A percentile compares a stretch with the other conserved stretches of the same genome.
Evolutionary conservation across 1,284 basidiomycete species (phyloP).

Genomic region (Schizophyllum amplum): DNA sequence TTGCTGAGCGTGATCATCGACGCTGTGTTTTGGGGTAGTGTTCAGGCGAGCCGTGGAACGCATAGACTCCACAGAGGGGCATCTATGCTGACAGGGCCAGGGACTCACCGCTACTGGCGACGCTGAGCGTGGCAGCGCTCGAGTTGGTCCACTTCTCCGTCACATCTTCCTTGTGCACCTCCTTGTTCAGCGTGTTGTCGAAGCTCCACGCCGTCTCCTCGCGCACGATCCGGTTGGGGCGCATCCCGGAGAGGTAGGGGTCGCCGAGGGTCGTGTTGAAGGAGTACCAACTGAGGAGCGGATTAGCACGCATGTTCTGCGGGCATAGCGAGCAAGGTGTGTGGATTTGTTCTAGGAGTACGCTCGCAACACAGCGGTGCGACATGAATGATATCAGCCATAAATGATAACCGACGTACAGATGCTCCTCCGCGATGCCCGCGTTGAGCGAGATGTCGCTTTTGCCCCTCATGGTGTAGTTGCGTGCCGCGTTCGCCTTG

Average conservation of each 20-base stretch:
- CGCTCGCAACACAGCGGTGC: too few species aligned
- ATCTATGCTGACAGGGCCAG: not conserved
- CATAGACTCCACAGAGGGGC: not conserved
- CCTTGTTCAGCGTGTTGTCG: slow-evolving; percentile 2
- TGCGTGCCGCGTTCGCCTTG: not conserved
- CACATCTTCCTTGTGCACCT: not conserved
- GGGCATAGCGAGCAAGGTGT: not conserved
- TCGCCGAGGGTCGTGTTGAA: slow-evolving; percentile 3
- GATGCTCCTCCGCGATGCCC: not conserved
- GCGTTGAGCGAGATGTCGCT: slow-evolving; percentile 3
- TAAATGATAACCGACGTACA: not conserved
- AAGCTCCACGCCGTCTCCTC: slow-evolving; percentile 1
- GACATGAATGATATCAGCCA: too few species aligned
- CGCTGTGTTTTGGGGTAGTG: too few species aligned
- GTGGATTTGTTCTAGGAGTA: not conserved
- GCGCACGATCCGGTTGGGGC: not conserved
- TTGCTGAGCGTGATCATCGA: not conserved
- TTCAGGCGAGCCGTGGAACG: too few species aligned
- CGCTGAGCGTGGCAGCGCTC: not conserved
- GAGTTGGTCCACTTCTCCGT: slow-evolving; percentile 4
- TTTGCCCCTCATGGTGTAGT: slow-evolving; percentile 3
- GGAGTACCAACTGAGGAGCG: not conserved
- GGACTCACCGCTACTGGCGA: slow-evolving; percentile 1
- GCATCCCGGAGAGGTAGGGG: not conserved
- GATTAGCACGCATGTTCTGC: too few species aligned